Evolutionary conservation across 768 basidiomycete genomes (phyloP).

Genomic region (Hydnomerulius pinastri): DNA sequence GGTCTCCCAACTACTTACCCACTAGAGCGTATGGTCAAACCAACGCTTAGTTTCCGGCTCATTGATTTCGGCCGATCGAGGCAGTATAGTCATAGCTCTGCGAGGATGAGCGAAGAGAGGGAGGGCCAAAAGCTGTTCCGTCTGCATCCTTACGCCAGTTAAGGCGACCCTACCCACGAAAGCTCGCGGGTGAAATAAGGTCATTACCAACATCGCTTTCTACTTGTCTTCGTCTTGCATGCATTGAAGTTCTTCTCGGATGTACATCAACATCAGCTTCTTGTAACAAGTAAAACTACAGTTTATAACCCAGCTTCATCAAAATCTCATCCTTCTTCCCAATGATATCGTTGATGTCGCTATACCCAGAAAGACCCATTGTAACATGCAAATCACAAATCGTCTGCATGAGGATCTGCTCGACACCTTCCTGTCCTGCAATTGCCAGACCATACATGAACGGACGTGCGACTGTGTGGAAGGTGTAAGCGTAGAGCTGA

Average conservation of each 20-base stretch:
- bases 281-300: constrained; percentile 3
- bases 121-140: background rate
- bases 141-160: background rate
- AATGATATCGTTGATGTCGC: constrained; percentile 58
- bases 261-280: background rate
- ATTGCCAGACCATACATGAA: constrained; percentile 73
- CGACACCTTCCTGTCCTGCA: constrained; percentile 72
- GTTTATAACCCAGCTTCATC: constrained; percentile 17
- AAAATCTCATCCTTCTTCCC: constrained; percentile 45
- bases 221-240: background rate
- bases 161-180: background rate
- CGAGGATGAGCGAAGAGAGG: background rate
- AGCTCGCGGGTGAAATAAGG: too few relatives aligned
- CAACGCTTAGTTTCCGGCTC: constrained; percentile 38
- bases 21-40: constrained; percentile 1
- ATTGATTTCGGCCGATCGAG: constrained; percentile 51
- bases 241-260: background rate
- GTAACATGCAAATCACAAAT: constrained; percentile 70
- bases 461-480: constrained; percentile 62
- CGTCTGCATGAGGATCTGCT: constrained; percentile 68
- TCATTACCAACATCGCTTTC: too few relatives aligned
- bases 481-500: background rate
- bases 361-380: constrained; percentile 63
- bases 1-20: constrained; percentile 37
- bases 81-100: background rate